Evolutionary conservation across 352 stramenopile species (phyloP), one percentile per base, ranked within the genome.

Genomic region (Pythium insidiosum): DNA sequence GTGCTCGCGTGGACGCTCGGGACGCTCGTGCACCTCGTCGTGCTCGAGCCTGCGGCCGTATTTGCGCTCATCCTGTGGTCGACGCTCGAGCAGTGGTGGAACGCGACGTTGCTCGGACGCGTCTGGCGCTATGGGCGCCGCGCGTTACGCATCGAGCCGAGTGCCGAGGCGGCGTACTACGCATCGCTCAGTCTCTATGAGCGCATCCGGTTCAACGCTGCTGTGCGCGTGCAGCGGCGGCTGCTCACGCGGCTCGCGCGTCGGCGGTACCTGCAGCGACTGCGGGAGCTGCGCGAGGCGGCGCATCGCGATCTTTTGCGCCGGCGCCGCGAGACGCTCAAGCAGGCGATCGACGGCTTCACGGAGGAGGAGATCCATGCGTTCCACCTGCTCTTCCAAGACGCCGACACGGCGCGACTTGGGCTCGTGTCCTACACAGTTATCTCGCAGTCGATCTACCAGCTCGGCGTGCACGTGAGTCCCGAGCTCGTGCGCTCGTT

Each of bases 401-500:
- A 73, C 19, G 68, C 70, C 18, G 77, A 89, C 54, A 51, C 67
- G 6, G 73, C 77, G 24, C 63, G 76, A 31, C 62, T 86, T 3
- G 74, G 70, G 0, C 62, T 89, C 22, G 66, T 89, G n/a, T 73
- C 77, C 6, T 62, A 84, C 44, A 62, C 58, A 19, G 54, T 84
- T 12, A 86, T 89, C 28, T 68, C 73, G 2, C 67, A 87, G 34
- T 76, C 72, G 1, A 73, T 87, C n/a, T 81, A 89, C 42, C 61
- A 84, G 28, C 53, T 89, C 36, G 77, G 77, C 2, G 74, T 89
- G 4, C 56, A 66, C 18, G 77, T 87, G 2, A 41, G 73, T 9
- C 39, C 65, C 0, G 47, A 58, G 0, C 63, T 69, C 33, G 77
- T 89, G 3, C 67, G 58, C 2, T 40, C 66, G 13, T 66, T 82